phyloP scores from a whole-genome alignment of 306 rosid species.

The Begonia peltatifolia region DNA sequence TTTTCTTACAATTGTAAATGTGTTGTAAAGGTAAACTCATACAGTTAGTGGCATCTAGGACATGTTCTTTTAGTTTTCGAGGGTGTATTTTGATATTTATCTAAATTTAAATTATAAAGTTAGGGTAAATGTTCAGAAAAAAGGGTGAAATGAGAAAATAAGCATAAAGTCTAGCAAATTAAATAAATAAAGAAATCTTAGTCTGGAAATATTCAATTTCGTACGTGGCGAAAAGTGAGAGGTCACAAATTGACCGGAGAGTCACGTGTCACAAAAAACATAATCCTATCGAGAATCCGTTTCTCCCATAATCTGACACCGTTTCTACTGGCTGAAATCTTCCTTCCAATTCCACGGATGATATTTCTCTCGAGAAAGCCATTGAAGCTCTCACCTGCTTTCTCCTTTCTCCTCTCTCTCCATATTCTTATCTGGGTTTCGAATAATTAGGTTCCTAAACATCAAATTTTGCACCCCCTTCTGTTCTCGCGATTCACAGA shows the following conservation, averaged over 20 bases:
- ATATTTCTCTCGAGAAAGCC: constrained; percentile 19
- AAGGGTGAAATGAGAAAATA: no score
- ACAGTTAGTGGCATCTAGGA: no score
- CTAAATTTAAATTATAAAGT: no score
- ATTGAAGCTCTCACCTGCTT: background rate
- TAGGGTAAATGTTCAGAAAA: no score
- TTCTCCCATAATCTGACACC: constrained; percentile 21
- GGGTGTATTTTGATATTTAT: no score
- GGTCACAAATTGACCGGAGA: constrained; percentile 17
- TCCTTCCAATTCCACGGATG: constrained; percentile 37
- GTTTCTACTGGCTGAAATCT: constrained; percentile 23
- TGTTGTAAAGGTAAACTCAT: no score
- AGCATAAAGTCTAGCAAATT: no score
- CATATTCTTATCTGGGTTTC: constrained; percentile 3
- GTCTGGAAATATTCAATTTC: no score
- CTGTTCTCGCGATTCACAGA: background rate
- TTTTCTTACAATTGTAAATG: no score
- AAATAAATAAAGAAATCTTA: no score
- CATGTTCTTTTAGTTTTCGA: no score
- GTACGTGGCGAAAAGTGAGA: constrained; percentile 22
- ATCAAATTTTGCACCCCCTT: constrained; percentile 1
- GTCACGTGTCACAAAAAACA: constrained; percentile 16
- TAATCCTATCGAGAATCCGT: constrained; percentile 72
- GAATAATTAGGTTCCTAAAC: constrained; percentile 3
- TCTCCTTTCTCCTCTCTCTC: constrained; percentile 5